phyloP scores from a whole-genome alignment of 306 rosid genomes.

The Coriaria nepalensis region DNA sequence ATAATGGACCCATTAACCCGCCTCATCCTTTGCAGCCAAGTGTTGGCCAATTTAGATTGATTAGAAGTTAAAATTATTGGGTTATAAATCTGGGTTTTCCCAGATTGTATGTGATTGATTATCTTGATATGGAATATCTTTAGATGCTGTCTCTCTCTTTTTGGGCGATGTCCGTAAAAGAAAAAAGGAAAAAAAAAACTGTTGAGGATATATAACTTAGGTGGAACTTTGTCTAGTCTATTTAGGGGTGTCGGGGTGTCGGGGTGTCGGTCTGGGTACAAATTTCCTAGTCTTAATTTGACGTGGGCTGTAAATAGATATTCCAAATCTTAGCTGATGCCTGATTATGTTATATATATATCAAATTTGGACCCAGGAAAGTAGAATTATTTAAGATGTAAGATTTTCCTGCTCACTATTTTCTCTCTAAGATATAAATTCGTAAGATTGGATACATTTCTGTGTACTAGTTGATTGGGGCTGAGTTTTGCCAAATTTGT shows the following conservation, averaged over 20 bases:
- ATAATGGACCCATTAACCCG: conserved; percentile 27
- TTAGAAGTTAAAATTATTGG: conserved; percentile 26
- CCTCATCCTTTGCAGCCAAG: conserved; percentile 29
- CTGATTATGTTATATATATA: no score
- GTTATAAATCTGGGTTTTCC: no score
- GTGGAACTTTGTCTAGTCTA: not conserved
- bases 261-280: conserved; percentile 4
- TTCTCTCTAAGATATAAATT: no score
- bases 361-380: no score
- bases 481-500: no score
- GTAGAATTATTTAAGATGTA: no score
- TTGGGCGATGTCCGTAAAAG: no score
- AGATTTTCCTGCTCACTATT: no score
- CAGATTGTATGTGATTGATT: not conserved
- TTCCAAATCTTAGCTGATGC: conserved; percentile 27
- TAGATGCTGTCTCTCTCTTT: conserved; percentile 19
- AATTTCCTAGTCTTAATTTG: conserved; percentile 11
- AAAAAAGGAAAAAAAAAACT: no score
- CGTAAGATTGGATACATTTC: no score
- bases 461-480: no score
- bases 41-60: conserved; percentile 25
- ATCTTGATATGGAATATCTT: conserved; percentile 29
- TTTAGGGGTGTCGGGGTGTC: conserved; percentile 11
- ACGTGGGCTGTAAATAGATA: conserved; percentile 47
- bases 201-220: no score